Conservation (phyloP, 2,329 filamentous ascomycete species). For the Coniochaeta ligniaria region DNA sequence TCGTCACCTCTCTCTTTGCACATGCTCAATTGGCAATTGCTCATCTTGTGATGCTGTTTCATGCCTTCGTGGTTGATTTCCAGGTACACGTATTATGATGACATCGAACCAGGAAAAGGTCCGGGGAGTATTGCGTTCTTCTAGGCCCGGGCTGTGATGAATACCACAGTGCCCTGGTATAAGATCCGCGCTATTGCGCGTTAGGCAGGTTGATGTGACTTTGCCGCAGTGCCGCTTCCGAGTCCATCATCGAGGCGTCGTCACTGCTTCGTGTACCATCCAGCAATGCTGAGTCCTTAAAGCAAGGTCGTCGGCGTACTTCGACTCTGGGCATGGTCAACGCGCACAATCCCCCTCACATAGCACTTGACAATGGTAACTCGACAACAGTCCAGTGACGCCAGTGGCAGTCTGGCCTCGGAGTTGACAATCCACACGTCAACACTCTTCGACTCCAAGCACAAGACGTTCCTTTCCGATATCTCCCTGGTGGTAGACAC, state of each 20-base stretch:
- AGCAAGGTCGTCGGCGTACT: not conserved
- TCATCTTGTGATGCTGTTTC: no score
- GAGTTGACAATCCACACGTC: not conserved
- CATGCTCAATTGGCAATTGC: no score
- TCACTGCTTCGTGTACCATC: not conserved
- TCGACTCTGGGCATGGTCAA: not conserved
- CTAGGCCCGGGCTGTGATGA: not conserved
- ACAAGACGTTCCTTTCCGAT: not conserved
- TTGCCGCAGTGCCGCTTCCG: not conserved
- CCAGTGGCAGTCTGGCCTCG: not conserved
- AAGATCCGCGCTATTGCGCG: not conserved
- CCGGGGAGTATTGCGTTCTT: no score
- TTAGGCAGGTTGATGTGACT: not conserved
- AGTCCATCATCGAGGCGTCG: not conserved
- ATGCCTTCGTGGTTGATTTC: no score
- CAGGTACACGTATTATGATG: not conserved
- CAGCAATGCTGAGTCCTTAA: not conserved
- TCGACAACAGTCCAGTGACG: not conserved
- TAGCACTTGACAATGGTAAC: not conserved
- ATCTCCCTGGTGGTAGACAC: not conserved
- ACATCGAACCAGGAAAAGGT: no score
- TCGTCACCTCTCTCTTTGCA: no score
- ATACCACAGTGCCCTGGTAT: not conserved
- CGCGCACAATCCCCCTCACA: not conserved
- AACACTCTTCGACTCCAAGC: conserved; percentile 1